phyloP scores from a whole-genome alignment of 305 asterid species.

The Fraxinus angustifolia region DNA sequence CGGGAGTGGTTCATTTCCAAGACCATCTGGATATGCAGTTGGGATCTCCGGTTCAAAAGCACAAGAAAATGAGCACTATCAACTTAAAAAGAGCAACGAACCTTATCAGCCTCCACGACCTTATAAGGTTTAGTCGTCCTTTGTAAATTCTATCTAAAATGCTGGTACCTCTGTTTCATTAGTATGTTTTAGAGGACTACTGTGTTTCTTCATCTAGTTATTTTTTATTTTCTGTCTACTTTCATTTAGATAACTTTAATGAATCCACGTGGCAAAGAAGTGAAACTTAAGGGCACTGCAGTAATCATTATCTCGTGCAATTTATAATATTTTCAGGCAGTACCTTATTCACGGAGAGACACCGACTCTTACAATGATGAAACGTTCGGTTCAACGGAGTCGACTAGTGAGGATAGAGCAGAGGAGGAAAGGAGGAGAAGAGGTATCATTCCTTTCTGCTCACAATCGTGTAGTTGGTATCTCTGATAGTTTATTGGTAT shows the following conservation, averaged over 20 bases:
- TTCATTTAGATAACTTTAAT: not conserved
- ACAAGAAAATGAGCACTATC: conserved; percentile 54
- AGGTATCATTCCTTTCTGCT: conserved; percentile 48
- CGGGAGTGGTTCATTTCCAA: conserved; percentile 94
- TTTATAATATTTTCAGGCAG: conserved; percentile 37
- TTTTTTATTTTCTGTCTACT: not conserved
- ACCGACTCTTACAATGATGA: conserved; percentile 75
- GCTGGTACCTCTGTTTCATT: conserved; percentile 6
- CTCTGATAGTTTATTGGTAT: conserved; percentile 1
- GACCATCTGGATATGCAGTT: conserved; percentile 62
- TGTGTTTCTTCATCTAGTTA: not conserved
- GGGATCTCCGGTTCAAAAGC: conserved; percentile 59
- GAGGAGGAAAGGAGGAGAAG: conserved; percentile 96
- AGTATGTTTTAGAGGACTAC: not conserved
- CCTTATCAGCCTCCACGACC: conserved; percentile 98
- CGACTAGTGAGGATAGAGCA: conserved; percentile 66
- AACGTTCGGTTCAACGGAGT: conserved; percentile 83
- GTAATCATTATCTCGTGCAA: conserved; percentile 19
- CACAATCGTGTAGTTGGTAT: conserved; percentile 18
- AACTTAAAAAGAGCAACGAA: conserved; percentile 66
- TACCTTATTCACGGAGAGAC: conserved; percentile 66
- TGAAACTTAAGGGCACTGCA: not conserved
- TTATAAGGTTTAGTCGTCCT: conserved; percentile 56
- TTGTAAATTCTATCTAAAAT: not conserved
- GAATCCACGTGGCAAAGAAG: not conserved